Evolutionary conservation across 1,284 basidiomycete genomes (phyloP).

Genomic region (Volvariella surrecta): DNA sequence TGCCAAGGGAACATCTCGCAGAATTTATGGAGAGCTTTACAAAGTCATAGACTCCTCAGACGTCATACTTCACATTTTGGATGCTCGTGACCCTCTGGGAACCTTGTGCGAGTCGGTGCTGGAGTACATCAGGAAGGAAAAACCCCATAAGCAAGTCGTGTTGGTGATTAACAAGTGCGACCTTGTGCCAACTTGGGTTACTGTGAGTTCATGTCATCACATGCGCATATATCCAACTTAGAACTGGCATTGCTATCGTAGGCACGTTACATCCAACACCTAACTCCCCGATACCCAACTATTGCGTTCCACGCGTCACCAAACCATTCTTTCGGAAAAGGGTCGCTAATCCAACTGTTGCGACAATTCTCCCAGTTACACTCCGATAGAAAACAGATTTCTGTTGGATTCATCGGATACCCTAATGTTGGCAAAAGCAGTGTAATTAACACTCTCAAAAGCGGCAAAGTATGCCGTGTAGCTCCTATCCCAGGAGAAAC

Average conservation of each 20-base stretch:
- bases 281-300: slow-evolving; percentile 91
- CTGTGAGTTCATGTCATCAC: slow-evolving; percentile 54
- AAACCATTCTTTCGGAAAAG: slow-evolving; percentile 98
- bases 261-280: slow-evolving; percentile 96
- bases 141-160: slow-evolving; percentile 95
- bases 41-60: slow-evolving; percentile 99
- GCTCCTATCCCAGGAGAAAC: slow-evolving; percentile 98
- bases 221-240: background rate
- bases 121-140: slow-evolving; percentile 93
- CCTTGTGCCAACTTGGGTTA: slow-evolving; percentile 98
- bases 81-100: slow-evolving; percentile 93
- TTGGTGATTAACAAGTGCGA: slow-evolving; percentile 99
- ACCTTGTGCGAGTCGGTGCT: slow-evolving; percentile 96
- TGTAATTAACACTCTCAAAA: slow-evolving; percentile 98
- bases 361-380: slow-evolving; percentile 96
- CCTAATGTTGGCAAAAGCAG: slow-evolving; percentile 97
- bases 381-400: slow-evolving; percentile 99
- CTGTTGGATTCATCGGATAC: slow-evolving; percentile 96
- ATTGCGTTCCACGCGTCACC: slow-evolving; percentile 98
- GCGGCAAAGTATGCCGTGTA: slow-evolving; percentile 95
- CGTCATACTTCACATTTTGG: slow-evolving; percentile 92
- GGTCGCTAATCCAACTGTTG: slow-evolving; percentile 93
- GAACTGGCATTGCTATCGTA: slow-evolving; percentile 21
- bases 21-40: slow-evolving; percentile 98
- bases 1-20: slow-evolving; percentile 85